Conservation (phyloP, 805 yeast species). For the Ogataea corticis region DNA sequence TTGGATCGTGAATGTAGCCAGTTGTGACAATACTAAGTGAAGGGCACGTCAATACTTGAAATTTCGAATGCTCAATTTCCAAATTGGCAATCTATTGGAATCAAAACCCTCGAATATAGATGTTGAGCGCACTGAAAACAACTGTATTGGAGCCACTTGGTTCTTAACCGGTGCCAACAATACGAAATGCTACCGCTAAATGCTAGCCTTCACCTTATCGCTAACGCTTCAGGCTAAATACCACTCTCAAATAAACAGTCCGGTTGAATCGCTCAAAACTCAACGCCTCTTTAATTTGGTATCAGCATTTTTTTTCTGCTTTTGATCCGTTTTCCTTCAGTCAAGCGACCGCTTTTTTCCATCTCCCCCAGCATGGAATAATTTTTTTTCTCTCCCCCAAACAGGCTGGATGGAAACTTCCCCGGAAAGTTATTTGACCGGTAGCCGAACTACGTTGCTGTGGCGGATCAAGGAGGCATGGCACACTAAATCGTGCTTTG, state of each 20-base stretch:
- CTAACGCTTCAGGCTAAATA: conserved; percentile 1
- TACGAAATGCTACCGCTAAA: conserved; percentile 1
- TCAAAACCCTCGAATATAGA: not conserved
- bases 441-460: too few relatives aligned
- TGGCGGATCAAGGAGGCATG: too few relatives aligned
- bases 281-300: not conserved
- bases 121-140: not conserved
- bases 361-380: not conserved
- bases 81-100: not conserved
- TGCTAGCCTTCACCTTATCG: not conserved
- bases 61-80: not conserved
- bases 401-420: not conserved
- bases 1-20: not conserved
- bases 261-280: not conserved
- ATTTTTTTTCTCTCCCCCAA: not conserved
- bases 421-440: not conserved
- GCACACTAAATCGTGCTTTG: too few relatives aligned
- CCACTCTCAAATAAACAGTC: not conserved
- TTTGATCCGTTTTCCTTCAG: conserved; percentile 4
- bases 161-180: conserved; percentile 2
- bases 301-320: not conserved
- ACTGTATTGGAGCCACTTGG: not conserved
- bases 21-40: not conserved
- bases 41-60: not conserved
- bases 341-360: conserved; percentile 12